Evolutionary conservation across 306 rosid species (phyloP), one percentile per base, ranked within the genome.

Genomic region (Corylus avellana): DNA sequence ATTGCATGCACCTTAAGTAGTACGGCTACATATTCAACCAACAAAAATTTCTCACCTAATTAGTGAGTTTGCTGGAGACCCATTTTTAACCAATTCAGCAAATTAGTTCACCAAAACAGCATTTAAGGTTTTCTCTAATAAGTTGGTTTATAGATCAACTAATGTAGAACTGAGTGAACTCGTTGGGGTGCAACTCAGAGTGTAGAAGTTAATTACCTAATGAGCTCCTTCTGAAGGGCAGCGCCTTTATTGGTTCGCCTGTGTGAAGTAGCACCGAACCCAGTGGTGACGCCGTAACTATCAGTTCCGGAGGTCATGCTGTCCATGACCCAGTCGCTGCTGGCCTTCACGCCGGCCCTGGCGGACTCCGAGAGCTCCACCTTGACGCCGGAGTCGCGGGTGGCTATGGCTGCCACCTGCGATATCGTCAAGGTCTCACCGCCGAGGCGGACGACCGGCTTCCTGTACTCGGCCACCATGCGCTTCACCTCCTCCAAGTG

Each of bases 271-370:
- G 98, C 95, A 54, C 98, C 98, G 73, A 95, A 92, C 0, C 98
- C 98, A 48, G 98, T 95, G 81, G 98, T 95, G 70, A 95, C 91
- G 20, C 98, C 98, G 2, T 95, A 94, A n/a, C 94, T 92, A 48
- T 94, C 97, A 0, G 89, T 92, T 0, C 97, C 98, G 0, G 88
- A 90, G 32, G 66, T 62, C 95, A 92, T 88, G 70, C 94, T 90
- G 0, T 95, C 89, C 94, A 91, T 88, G 4, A 95, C 98, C 98
- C 98, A 95, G 25, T 95, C 97, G 44, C 98, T 91, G 73, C 98
- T 94, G 1, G 98, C 98, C 85, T 92, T 89, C 10, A 92, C 97
- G 0, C 93, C 91, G 0, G 91, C 92, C 76, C 98, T 81, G 0
- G 94, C 61, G 0, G 86, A 76, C 86, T 95, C 98, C 0, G 92